Percentiles rank a stretch among this genome's conserved stretches.
phyloP scores from a whole-genome alignment of 2,329 filamentous ascomycete species.

The Dryadomyces quercivorus region DNA sequence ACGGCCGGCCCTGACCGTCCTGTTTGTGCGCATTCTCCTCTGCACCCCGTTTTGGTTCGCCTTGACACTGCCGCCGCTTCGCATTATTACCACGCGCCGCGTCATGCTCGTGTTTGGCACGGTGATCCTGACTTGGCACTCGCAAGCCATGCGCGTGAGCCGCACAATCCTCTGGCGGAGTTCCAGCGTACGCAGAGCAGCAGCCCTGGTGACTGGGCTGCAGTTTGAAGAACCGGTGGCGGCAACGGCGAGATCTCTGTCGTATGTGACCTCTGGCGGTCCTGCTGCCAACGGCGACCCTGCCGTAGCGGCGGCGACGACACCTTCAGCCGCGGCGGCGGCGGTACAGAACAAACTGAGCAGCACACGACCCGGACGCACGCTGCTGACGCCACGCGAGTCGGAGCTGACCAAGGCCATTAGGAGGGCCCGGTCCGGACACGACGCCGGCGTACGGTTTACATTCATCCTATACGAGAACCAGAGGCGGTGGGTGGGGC shows the following conservation, averaged over 20 bases:
- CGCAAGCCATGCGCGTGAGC: slow-evolving; percentile 70
- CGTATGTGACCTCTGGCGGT: slow-evolving; percentile 16
- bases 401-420: slow-evolving; percentile 36
- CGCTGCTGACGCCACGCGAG: slow-evolving; percentile 24
- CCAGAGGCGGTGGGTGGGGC: slow-evolving; percentile 83
- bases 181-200: slow-evolving; percentile 54
- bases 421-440: slow-evolving; percentile 22
- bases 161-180: slow-evolving; percentile 88
- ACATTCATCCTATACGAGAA: slow-evolving; percentile 97
- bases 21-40: slow-evolving; percentile 80
- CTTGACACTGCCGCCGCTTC: slow-evolving; percentile 64
- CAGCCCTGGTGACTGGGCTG: slow-evolving; percentile 67
- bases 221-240: slow-evolving; percentile 46
- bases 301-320: slow-evolving; percentile 6
- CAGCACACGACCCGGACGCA: slow-evolving; percentile 14
- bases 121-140: slow-evolving; percentile 81
- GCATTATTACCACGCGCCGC: slow-evolving; percentile 75
- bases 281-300: slow-evolving; percentile 11
- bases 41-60: slow-evolving; percentile 81
- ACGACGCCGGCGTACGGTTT: slow-evolving; percentile 75
- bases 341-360: slow-evolving; percentile 11
- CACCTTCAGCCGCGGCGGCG: slow-evolving; percentile 8
- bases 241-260: slow-evolving; percentile 10
- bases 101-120: slow-evolving; percentile 81
- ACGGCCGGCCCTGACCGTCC: slow-evolving; percentile 72